Percentiles rank a stretch among this genome's conserved stretches.
Conservation (phyloP, 208 protist species). For the Leishmania gerbilli region DNA sequence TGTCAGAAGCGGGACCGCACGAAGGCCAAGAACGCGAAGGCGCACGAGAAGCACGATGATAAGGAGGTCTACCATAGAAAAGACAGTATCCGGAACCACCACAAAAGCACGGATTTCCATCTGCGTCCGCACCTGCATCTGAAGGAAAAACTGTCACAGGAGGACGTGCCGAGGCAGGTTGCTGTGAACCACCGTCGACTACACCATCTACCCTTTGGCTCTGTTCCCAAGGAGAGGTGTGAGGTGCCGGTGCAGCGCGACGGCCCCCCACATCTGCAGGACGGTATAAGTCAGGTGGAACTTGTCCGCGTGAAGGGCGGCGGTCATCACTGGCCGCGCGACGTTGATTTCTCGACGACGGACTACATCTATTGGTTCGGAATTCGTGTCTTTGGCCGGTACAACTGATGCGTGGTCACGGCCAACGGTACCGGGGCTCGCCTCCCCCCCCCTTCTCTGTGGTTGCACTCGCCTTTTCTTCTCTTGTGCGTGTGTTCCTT, state of each 20-base stretch:
- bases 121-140: neutral
- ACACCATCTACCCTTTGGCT: too few species aligned
- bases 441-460: neutral
- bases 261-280: neutral
- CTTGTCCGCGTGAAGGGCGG: constrained; percentile 49
- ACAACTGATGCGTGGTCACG: constrained; percentile 8
- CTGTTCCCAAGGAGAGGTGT: neutral
- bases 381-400: constrained; percentile 39
- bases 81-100: neutral
- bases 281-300: constrained; percentile 42
- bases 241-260: too few species aligned
- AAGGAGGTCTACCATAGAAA: neutral
- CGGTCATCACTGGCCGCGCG: constrained; percentile 54
- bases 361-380: constrained; percentile 72
- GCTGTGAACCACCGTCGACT: too few species aligned
- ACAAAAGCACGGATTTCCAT: neutral
- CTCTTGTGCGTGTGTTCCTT: neutral
- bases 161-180: neutral
- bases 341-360: constrained; percentile 64
- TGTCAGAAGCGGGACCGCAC: neutral
- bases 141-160: neutral
- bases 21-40: neutral
- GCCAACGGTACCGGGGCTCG: neutral
- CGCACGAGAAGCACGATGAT: neutral
- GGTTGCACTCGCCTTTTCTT: neutral